Base-by-base conservation (phyloP, 1,284 basidiomycete species). In the Pyrrhoderma noxium region DNA sequence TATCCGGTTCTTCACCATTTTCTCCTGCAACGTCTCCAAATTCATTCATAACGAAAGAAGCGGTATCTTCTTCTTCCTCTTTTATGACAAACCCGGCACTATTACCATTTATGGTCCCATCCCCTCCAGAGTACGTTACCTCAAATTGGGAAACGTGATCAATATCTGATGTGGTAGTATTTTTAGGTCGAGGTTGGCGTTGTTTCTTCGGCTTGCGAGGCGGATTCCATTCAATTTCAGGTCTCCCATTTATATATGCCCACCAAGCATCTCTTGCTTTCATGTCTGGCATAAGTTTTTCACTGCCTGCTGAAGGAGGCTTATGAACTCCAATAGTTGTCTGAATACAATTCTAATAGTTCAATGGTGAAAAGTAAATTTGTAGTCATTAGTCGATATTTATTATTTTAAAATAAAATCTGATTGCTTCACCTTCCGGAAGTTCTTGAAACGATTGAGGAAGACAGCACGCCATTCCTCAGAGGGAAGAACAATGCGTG, bases 191-290 rank as follows among this genome's bases (percentile, higher is more conserved):
- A 22, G 31, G 27, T 46, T 42, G 22, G 31, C 22, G 35, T 14
- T 57, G 55, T 44, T 57, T 59, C 51, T 67, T 69, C 13, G 67
- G 60, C 56, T 68, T 70, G 62, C 75, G 79, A 16, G 74, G 70
- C 34, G 74, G 71, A 61, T 74, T 75, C 85, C 85, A 88, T 43
- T 76, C 76, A 39, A 71, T 71, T 59, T 80, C 75, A n/a, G 84
- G 80, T 57, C 71, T 70, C 22, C 86, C 86, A 40, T 76, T 67
- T 2, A 89, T 64, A 57, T 82, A 89, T n/a, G 73, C 74, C 86
- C 87, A 89, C 86, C 85, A 89, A 14, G 70, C 65, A 58, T 85
- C 82, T 48, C 85, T 72, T 51, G 85, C 77, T 61, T 77, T 80
- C 62, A 74, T 81, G 45, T 85, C 80, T 18, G 86, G 85, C 57